Percentiles rank a stretch among this genome's conserved stretches.
phyloP scores from a whole-genome alignment of 495 filamentous ascomycete genomes.

The Talaromyces ruber region DNA sequence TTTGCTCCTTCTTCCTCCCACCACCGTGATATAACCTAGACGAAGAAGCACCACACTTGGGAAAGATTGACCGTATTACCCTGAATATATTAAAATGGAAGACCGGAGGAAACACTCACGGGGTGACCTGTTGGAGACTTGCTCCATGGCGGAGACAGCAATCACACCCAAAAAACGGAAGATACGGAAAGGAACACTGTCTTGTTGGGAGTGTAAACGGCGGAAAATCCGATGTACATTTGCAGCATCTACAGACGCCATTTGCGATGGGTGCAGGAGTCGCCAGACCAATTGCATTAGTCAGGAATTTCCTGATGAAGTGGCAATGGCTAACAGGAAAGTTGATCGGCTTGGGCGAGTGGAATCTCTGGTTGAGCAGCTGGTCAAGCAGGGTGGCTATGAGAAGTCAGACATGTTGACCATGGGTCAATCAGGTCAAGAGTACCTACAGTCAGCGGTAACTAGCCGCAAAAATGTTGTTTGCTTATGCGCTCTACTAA shows the following conservation, averaged over 20 bases:
- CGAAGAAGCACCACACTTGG: not conserved
- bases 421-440: not conserved
- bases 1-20: not conserved
- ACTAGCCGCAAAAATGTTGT: not conserved
- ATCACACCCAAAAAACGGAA: conserved; percentile 14
- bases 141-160: not conserved
- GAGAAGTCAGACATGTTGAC: not conserved
- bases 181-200: conserved; percentile 40
- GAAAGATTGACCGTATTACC: not conserved
- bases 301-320: conserved; percentile 25
- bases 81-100: not conserved
- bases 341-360: conserved; percentile 18
- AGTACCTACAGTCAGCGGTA: not conserved
- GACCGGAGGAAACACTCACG: not conserved
- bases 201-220: conserved; percentile 45
- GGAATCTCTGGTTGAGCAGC: conserved; percentile 20
- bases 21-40: not conserved
- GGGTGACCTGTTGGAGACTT: not conserved
- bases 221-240: conserved; percentile 42
- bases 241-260: conserved; percentile 12
- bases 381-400: conserved; percentile 4
- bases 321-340: conserved; percentile 5
- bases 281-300: conserved; percentile 27
- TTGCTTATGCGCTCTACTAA: not conserved
- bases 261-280: conserved; percentile 33